A percentile compares a stretch with the other conserved stretches of the same genome.
These are phyloP conservation scores for Grosmannia serpens DNA, from an alignment of 2,329 filamentous ascomycete species.

Conservation along the genomic window DNA sequence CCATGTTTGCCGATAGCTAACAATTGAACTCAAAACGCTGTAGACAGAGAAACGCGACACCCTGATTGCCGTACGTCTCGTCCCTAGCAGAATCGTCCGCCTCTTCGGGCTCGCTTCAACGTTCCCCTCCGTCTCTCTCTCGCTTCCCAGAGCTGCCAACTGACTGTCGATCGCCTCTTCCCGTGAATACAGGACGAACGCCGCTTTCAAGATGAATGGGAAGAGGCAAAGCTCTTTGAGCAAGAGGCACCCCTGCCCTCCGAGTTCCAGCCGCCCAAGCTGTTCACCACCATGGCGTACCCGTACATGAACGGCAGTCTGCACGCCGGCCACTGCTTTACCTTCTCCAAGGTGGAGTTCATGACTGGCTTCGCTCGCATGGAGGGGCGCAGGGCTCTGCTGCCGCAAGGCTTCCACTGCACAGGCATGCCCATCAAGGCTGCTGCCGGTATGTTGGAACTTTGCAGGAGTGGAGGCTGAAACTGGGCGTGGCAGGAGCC, in stretches of 20 bases:
- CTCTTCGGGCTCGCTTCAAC: not conserved
- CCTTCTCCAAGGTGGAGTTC: constrained; percentile 88
- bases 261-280: constrained; percentile 83
- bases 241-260: constrained; percentile 68
- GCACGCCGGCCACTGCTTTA: constrained; percentile 72
- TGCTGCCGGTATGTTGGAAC: constrained; percentile 42
- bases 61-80: constrained; percentile 49
- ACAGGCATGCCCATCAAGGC: constrained; percentile 98
- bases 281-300: constrained; percentile 56
- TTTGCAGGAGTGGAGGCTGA: not conserved
- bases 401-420: constrained; percentile 89
- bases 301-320: constrained; percentile 23
- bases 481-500: not conserved
- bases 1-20: not conserved
- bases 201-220: constrained; percentile 84
- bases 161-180: not conserved
- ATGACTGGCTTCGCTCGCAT: constrained; percentile 76
- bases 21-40: not conserved
- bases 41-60: constrained; percentile 81
- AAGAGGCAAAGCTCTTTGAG: constrained; percentile 68
- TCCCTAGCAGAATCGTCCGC: not conserved
- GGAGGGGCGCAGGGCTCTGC: constrained; percentile 78
- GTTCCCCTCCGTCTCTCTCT: not conserved
- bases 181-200: constrained; percentile 47
- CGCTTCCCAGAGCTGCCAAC: not conserved